phyloP scores from a whole-genome alignment of 495 filamentous ascomycete species.

The Bombardia bombarda region DNA sequence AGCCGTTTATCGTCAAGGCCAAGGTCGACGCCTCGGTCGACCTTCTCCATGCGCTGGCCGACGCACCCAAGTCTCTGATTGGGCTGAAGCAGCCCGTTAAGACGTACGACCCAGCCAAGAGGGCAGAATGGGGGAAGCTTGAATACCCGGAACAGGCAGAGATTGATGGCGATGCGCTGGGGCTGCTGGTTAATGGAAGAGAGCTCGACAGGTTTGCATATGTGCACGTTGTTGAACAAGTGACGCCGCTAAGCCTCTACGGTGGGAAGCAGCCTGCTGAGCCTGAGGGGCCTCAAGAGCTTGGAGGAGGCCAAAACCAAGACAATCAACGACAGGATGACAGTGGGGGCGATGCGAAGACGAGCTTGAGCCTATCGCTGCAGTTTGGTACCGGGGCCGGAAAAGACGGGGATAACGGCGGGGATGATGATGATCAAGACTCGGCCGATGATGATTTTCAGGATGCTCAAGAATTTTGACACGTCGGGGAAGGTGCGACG shows the following conservation, averaged over 20 bases:
- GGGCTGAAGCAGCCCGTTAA: conserved; percentile 1
- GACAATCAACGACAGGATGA: neutral
- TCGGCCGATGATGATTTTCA: no score
- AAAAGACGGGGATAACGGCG: no score
- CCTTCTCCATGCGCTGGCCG: neutral
- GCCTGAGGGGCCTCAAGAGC: neutral
- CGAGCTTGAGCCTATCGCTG: neutral
- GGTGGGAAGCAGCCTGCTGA: neutral
- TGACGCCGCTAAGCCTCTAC: conserved; percentile 1
- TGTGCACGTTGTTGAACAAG: conserved; percentile 3
- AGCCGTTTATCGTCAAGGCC: conserved; percentile 1
- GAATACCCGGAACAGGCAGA: conserved; percentile 1
- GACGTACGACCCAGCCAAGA: neutral
- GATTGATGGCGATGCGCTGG: neutral
- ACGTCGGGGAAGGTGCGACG: no score
- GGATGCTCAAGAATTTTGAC: no score
- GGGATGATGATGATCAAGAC: no score
- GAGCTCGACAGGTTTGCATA: conserved; percentile 2
- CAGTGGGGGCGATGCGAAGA: neutral
- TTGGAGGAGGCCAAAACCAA: neutral
- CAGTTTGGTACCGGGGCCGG: neutral
- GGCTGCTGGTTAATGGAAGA: conserved; percentile 1
- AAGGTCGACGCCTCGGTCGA: conserved; percentile 4
- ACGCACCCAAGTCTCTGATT: neutral
- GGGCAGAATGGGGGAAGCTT: neutral